phyloP scores from a whole-genome alignment of 345 rosid genomes.

The Hibiscus tridactylites region DNA sequence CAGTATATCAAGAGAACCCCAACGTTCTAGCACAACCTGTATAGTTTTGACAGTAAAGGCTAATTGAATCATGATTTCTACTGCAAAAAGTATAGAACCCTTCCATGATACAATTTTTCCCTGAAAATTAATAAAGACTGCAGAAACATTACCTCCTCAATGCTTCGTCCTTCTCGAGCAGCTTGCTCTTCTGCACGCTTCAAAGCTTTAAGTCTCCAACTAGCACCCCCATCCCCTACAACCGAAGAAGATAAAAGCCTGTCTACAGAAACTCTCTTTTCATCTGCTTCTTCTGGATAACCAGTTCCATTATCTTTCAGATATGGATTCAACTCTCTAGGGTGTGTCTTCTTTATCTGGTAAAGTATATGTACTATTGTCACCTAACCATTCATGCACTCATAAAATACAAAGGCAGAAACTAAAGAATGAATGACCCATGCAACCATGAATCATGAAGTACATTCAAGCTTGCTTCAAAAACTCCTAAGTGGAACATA shows the following conservation, averaged over 20 bases:
- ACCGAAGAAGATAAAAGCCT: conserved; percentile 44
- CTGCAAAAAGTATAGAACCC: not conserved
- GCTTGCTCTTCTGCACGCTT: conserved; percentile 93
- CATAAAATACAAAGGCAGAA: not conserved
- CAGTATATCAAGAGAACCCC: conserved; percentile 74
- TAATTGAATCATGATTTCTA: conserved; percentile 8
- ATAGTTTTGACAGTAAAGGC: conserved; percentile 16
- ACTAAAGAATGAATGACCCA: not conserved
- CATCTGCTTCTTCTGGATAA: conserved; percentile 66
- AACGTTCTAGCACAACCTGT: conserved; percentile 77
- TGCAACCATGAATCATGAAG: not conserved
- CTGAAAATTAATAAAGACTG: not conserved
- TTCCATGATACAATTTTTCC: not conserved
- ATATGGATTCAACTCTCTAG: conserved; percentile 83
- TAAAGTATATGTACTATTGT: not conserved
- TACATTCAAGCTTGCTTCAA: not conserved
- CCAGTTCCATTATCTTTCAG: conserved; percentile 66
- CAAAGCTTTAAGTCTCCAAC: conserved; percentile 90
- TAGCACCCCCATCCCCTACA: conserved; percentile 95
- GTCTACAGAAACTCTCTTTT: conserved; percentile 27
- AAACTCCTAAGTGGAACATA: not conserved
- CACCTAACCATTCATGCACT: not conserved
- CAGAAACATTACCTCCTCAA: conserved; percentile 43
- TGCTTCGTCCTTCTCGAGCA: conserved; percentile 63
- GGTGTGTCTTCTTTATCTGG: conserved; percentile 45